These are phyloP conservation scores for Physcomitrium patens DNA, from an alignment of 225 moss, liverwort and hornwort species.

Conservation along the genomic window DNA sequence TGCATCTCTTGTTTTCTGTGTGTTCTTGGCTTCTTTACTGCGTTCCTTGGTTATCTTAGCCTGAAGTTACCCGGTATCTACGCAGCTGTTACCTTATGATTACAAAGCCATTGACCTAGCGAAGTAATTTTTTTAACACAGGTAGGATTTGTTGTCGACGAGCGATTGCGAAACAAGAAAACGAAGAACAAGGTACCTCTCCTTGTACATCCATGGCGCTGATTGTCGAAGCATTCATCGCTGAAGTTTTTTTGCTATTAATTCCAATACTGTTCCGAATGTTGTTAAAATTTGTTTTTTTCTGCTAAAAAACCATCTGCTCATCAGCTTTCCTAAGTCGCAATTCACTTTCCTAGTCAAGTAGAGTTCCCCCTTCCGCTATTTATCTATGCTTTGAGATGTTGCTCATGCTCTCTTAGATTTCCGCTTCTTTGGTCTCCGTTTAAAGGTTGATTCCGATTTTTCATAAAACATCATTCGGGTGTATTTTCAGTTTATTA, in stretches of 20 bases:
- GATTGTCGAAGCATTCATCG: neutral
- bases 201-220: constrained; percentile 8
- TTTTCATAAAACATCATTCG: neutral
- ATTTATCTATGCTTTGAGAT: neutral
- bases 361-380: neutral
- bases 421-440: constrained; percentile 13
- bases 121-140: constrained; percentile 29
- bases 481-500: constrained; percentile 1
- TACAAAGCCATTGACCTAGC: neutral
- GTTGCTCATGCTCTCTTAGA: neutral
- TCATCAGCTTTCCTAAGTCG: neutral
- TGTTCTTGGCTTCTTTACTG: neutral
- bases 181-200: constrained; percentile 76
- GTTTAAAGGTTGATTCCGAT: constrained; percentile 13
- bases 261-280: constrained; percentile 7
- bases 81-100: constrained; percentile 4
- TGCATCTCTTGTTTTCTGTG: neutral
- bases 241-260: neutral
- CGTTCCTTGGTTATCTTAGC: neutral
- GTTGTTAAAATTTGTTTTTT: neutral
- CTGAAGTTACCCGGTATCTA: constrained; percentile 11
- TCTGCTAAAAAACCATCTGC: neutral
- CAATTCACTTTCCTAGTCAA: neutral
- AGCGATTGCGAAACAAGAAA: constrained; percentile 82
- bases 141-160: constrained; percentile 96